Percentiles rank a stretch among this genome's conserved stretches.
These are phyloP conservation scores for Fusarium sp. DNA, from an alignment of 2,329 filamentous ascomycete species.

Conservation along the genomic window DNA sequence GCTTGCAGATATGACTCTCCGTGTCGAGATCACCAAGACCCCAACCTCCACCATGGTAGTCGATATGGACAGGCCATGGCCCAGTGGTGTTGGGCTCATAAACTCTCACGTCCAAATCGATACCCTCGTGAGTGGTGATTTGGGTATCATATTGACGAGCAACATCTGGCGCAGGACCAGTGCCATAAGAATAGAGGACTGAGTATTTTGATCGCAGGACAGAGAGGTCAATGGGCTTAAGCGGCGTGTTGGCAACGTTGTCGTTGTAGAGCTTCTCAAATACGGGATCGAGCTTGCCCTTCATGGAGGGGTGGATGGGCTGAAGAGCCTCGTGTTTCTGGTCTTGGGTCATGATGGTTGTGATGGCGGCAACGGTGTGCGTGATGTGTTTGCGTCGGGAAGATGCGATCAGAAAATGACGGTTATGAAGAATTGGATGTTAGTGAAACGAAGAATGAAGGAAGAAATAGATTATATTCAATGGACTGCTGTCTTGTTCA, in stretches of 20 bases:
- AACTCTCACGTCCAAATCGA: constrained; percentile 52
- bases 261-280: constrained; percentile 62
- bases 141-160: constrained; percentile 53
- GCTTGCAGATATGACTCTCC: constrained; percentile 61
- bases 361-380: not conserved
- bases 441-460: not conserved
- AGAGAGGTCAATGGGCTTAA: constrained; percentile 54
- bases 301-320: constrained; percentile 60
- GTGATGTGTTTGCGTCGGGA: not conserved
- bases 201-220: constrained; percentile 56
- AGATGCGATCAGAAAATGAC: not conserved
- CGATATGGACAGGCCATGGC: constrained; percentile 60
- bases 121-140: constrained; percentile 48
- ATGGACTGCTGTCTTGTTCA: not conserved
- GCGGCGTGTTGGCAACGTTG: constrained; percentile 55
- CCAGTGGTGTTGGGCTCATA: constrained; percentile 56
- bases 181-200: constrained; percentile 58
- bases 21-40: constrained; percentile 62
- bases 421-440: not conserved
- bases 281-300: constrained; percentile 57
- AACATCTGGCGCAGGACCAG: constrained; percentile 54
- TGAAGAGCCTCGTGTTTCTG: constrained; percentile 58
- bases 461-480: not conserved
- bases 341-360: constrained; percentile 15
- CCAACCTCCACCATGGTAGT: constrained; percentile 64